A percentile compares a stretch with the other conserved stretches of the same genome.
Conservation (phyloP, 78 protist genomes). For the Dictyostelium capitatum region DNA sequence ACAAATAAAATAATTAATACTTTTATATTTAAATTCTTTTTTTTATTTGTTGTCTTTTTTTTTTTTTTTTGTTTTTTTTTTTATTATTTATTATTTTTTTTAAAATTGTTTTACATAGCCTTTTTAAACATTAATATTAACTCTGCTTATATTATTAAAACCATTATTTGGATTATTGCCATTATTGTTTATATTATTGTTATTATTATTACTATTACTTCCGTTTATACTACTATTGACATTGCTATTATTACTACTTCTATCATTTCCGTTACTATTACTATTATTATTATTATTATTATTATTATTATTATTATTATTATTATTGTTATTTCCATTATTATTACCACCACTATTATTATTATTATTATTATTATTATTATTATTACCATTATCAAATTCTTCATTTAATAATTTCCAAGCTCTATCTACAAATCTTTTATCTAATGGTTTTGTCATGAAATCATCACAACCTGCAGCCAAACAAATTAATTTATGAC, state of each 20-base stretch:
- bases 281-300: neutral
- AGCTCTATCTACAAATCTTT: slow-evolving; percentile 51
- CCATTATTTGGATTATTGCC: neutral
- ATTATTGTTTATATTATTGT: too few species aligned
- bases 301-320: neutral
- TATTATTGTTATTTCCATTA: neutral
- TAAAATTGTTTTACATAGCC: neutral
- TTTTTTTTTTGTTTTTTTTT: neutral
- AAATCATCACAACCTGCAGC: slow-evolving; percentile 86
- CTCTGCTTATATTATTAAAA: neutral
- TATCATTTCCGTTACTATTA: too few species aligned
- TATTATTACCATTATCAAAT: neutral
- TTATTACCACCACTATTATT: neutral
- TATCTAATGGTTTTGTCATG: slow-evolving; percentile 77
- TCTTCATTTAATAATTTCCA: slow-evolving; percentile 53
- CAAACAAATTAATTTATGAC: slow-evolving; percentile 59
- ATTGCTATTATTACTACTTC: neutral
- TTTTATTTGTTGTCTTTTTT: neutral
- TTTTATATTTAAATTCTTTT: too few species aligned
- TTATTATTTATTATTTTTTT: neutral
- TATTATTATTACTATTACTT: too few species aligned
- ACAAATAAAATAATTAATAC: too few species aligned
- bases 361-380: neutral
- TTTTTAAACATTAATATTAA: slow-evolving; percentile 4
- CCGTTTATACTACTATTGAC: too few species aligned